These are phyloP conservation scores for Ensete glaucum DNA, from an alignment of 176 grass and related monocot species.

Conservation along the genomic window DNA sequence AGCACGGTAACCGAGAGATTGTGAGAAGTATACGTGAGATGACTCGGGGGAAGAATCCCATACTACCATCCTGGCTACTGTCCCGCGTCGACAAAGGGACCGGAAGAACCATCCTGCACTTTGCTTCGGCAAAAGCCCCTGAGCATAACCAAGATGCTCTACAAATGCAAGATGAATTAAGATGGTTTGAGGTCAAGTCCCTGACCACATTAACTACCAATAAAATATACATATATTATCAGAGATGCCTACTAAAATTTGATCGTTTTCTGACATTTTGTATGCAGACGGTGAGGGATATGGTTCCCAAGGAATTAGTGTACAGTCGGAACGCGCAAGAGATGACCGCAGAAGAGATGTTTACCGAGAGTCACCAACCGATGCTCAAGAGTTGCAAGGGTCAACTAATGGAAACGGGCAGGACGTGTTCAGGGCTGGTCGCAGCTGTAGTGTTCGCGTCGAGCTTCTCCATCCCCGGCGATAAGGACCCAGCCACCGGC, in stretches of 20 bases:
- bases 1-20: constrained; percentile 13
- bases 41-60: neutral
- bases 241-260: too few relatives aligned
- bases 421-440: constrained; percentile 18
- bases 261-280: too few relatives aligned
- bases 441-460: constrained; percentile 29
- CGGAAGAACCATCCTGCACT: constrained; percentile 23
- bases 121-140: neutral
- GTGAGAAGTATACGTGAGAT: constrained; percentile 2
- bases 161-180: constrained; percentile 23
- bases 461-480: constrained; percentile 32
- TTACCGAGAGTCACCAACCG: neutral
- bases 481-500: constrained; percentile 11
- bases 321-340: constrained; percentile 8
- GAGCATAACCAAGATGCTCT: neutral
- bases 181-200: constrained; percentile 22
- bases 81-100: neutral
- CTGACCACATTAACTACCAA: too few relatives aligned
- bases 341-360: constrained; percentile 17
- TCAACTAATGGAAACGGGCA: constrained; percentile 14
- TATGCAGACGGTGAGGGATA: constrained; percentile 7
- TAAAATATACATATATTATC: too few relatives aligned
- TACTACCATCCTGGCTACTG: constrained; percentile 9
- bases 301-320: constrained; percentile 3
- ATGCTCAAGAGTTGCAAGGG: neutral